Base-by-base conservation (phyloP, 2,329 filamentous ascomycete genomes). In the Penicillium rolfsii region DNA sequence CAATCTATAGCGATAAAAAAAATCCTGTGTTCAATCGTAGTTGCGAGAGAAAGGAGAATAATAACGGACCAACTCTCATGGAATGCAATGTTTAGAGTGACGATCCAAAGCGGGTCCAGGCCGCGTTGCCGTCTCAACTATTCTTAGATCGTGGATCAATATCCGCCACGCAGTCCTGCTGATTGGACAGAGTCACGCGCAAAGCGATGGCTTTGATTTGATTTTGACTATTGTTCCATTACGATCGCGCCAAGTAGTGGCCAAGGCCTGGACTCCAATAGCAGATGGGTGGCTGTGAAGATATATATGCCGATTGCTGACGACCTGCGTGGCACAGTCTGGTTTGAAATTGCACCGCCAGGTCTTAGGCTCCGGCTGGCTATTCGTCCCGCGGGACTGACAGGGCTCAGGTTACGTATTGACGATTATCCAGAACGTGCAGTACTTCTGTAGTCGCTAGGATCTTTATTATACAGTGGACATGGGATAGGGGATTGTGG, bases 41-140 rank as follows among this genome's bases (percentile, higher is more conserved):
- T 36, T n/a, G 12, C 41, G 30, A 49, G 46, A 36, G n/a, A 12
- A 56, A 53, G 24, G n/a, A 30, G 43, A 48, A 57, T 58, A 57
- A 63, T 52, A 58, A 60, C 57, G 30, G 19, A 33, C 28, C 24
- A 35, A 30, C n/a, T 58, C 46, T 36, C 43, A 55, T 58, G 57
- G 59, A 64, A 60, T 58, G 59, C 55, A 65, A 61, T 67, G 65
- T 64, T 63, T 63, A 61, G 57, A 50, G 38, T 61, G 60, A 58
- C 54, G 59, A 62, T 61, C 59, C 45, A 62, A 57, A 45, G 63
- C 53, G 63, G 63, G 63, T 65, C 65, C 59, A 67, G 67, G 67
- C 67, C 67, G 67, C 67, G 67, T 70, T 70, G 67, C 67, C 67
- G 58, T 70, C 67, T 70, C 67, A 69, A 70, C 67, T 70, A 70